Conservation (phyloP, 768 basidiomycete species). For the Filobasidium floriforme region DNA sequence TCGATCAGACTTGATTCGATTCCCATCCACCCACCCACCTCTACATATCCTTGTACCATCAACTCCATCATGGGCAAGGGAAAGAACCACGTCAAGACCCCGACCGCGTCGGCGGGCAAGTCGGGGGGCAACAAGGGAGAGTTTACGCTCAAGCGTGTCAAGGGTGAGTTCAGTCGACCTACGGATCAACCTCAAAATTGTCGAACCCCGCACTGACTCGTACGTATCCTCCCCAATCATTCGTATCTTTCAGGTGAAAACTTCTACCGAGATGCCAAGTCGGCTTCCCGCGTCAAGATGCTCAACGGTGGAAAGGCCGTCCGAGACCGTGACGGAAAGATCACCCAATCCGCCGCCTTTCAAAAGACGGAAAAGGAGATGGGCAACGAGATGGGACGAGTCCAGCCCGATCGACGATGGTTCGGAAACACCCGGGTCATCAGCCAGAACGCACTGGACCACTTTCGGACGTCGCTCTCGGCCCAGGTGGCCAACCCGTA, state of each 20-base stretch:
- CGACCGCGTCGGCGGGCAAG: slow-evolving; percentile 40
- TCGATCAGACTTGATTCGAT: too few relatives aligned
- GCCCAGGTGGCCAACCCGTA: slow-evolving; percentile 88
- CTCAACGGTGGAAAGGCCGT: slow-evolving; percentile 85
- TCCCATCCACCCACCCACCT: slow-evolving; percentile 5
- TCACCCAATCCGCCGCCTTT: slow-evolving; percentile 86
- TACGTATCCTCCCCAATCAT: too few relatives aligned
- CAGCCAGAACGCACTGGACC: slow-evolving; percentile 88
- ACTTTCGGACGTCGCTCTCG: slow-evolving; percentile 82
- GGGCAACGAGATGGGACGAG: slow-evolving; percentile 67
- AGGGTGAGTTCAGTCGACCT: slow-evolving; percentile 34
- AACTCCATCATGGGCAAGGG: slow-evolving; percentile 42
- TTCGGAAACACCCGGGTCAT: slow-evolving; percentile 99
- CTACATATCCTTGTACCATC: background rate
- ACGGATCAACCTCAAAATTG: too few relatives aligned
- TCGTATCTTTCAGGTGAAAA: slow-evolving; percentile 64
- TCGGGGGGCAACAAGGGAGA: slow-evolving; percentile 37
- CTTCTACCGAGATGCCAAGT: slow-evolving; percentile 95
- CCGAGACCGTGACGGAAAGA: slow-evolving; percentile 82
- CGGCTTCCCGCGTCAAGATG: slow-evolving; percentile 77
- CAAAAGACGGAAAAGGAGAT: slow-evolving; percentile 86
- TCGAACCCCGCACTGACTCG: too few relatives aligned
- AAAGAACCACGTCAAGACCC: slow-evolving; percentile 43
- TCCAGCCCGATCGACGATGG: slow-evolving; percentile 93
- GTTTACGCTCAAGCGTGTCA: slow-evolving; percentile 45